Percentiles rank a stretch among this genome's conserved stretches.
These are phyloP conservation scores for Saccharomycopsis oosterbeekiorum DNA, from an alignment of 805 yeast species.

Conservation along the genomic window DNA sequence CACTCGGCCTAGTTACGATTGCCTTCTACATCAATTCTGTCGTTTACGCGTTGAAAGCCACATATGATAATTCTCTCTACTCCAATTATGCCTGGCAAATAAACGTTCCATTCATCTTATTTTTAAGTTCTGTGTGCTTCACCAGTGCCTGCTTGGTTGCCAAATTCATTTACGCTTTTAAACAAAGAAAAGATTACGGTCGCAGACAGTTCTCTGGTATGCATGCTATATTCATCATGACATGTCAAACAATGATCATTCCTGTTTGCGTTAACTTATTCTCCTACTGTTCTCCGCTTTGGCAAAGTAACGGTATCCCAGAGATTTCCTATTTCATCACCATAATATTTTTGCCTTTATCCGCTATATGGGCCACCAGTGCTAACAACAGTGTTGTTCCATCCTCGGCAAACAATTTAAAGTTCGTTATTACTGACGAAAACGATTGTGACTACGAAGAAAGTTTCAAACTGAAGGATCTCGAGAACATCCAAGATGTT, in stretches of 20 bases:
- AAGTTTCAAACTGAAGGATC: slow-evolving; percentile 7
- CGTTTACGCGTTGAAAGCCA: slow-evolving; percentile 32
- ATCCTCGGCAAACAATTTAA: slow-evolving; percentile 27
- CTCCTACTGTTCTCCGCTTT: slow-evolving; percentile 32
- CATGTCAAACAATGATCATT: slow-evolving; percentile 68
- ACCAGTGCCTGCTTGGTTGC: slow-evolving; percentile 49
- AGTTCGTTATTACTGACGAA: slow-evolving; percentile 12
- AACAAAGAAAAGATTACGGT: slow-evolving; percentile 68
- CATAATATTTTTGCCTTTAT: slow-evolving; percentile 66
- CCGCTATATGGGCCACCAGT: slow-evolving; percentile 83
- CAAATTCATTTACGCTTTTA: slow-evolving; percentile 63
- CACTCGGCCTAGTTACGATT: slow-evolving; percentile 44
- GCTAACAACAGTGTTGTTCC: slow-evolving; percentile 37
- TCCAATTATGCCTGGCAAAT: slow-evolving; percentile 31
- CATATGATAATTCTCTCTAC: slow-evolving; percentile 24
- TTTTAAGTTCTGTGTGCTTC: slow-evolving; percentile 57
- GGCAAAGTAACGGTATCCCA: slow-evolving; percentile 31
- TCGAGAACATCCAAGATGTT: slow-evolving; percentile 1
- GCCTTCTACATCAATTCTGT: slow-evolving; percentile 50
- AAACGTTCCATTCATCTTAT: slow-evolving; percentile 49
- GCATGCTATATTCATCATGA: slow-evolving; percentile 73
- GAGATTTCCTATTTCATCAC: slow-evolving; percentile 53
- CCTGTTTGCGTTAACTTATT: slow-evolving; percentile 64
- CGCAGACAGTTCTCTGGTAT: slow-evolving; percentile 72
- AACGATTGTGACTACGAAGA: slow-evolving; percentile 19